Conservation (phyloP, 108 stramenopile species). For the Epipyxis sp. region DNA sequence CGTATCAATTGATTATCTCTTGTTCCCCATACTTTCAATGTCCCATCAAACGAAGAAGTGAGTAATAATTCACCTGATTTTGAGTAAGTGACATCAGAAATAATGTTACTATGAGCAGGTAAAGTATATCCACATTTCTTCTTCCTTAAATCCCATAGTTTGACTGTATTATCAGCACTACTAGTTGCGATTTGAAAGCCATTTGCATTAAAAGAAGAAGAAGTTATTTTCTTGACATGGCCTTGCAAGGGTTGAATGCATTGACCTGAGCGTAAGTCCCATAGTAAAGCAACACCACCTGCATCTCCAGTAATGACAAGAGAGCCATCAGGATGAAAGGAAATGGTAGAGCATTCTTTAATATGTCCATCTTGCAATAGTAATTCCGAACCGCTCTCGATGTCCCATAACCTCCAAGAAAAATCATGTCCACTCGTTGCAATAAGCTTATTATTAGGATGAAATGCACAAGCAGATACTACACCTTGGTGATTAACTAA, state of each 20-base stretch:
- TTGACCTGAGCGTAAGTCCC: constrained; percentile 87
- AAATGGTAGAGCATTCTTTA: constrained; percentile 80
- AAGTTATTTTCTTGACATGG: constrained; percentile 45
- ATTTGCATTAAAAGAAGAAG: constrained; percentile 57
- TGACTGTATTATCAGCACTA: constrained; percentile 86
- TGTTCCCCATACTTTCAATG: constrained; percentile 73
- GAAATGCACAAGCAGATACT: constrained; percentile 62
- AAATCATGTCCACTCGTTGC: constrained; percentile 92
- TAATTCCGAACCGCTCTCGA: constrained; percentile 77
- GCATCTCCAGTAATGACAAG: constrained; percentile 88
- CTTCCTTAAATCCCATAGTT: constrained; percentile 86
- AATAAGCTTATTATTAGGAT: constrained; percentile 75
- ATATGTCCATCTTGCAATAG: constrained; percentile 92
- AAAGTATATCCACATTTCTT: constrained; percentile 72
- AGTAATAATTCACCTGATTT: constrained; percentile 73
- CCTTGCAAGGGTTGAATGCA: constrained; percentile 45
- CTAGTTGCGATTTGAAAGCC: constrained; percentile 90
- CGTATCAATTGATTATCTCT: constrained; percentile 45
- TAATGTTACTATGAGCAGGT: constrained; percentile 85
- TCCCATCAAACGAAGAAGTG: constrained; percentile 87
- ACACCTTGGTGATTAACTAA: background rate
- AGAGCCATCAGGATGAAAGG: constrained; percentile 91
- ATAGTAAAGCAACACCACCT: constrained; percentile 79
- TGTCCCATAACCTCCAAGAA: constrained; percentile 98
- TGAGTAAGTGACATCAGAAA: constrained; percentile 76